Base-by-base conservation (phyloP, 176 grass and related monocot species). In the Bothriochloa decipiens region DNA sequence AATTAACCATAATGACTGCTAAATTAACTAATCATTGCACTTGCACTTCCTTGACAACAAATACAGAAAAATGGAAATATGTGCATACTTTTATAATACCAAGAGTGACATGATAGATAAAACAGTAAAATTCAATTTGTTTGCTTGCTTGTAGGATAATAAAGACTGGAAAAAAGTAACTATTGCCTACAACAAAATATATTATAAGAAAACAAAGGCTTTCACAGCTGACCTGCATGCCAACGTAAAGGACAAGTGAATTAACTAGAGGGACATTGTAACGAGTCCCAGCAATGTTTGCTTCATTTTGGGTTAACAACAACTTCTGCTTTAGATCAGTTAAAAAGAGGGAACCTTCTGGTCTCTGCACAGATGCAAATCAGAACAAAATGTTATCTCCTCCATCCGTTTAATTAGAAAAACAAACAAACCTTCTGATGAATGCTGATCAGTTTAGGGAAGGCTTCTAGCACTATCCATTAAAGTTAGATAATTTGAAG, bases 251-350 rank as follows among this genome's bases (percentile, higher is more conserved):
- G 36, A 95, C 93, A 67, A 98, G 93, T 16, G 96, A 98, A 75
- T 98, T 98, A 72, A 98, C 89, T 27, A 98, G 78, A 82, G 93
- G 91, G 40, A 98, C 91, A 90, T 95, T 98, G 49, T 93, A 98
- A 73, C 93, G 91, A 46, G 93, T 94, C 22, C 93, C 96, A 70
- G 93, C 89, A 69, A 81, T 63, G 74, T 72, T 87, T 64, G 88
- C 91, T 83, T 98, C 96, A 43, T 82, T 95, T 87, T 83, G 89
- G 41, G 91, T 81, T 47, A 98, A 88, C 78, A 98, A 72, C 22
- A 98, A 86, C 82, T 87, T 93, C 76, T 93, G 96, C 68, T 90
- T 98, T 65, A 98, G 81, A 73, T 98, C 91, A 63, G 76, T 79
- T 83, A 98, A 90, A 79, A 98, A 95, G 15, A 85, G 77, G 70